Evolutionary conservation across 352 stramenopile genomes (phyloP).

Genomic region (Elongisporangium undulatum): DNA sequence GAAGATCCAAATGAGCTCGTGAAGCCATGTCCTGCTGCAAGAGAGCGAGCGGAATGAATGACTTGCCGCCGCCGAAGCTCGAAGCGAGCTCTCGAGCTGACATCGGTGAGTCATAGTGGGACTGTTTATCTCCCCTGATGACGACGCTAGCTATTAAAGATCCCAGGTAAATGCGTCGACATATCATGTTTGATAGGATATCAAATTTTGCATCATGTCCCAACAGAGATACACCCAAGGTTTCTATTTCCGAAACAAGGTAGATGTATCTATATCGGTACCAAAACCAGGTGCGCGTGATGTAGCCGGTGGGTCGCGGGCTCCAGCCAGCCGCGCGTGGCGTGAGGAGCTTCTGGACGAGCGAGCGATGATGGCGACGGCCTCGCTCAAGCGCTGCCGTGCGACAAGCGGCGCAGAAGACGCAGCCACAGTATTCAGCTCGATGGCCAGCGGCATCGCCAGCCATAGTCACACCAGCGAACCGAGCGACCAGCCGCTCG

Average conservation of each 20-base stretch:
- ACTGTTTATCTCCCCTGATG: not conserved
- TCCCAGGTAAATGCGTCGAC: not conserved
- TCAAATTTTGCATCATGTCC: not conserved
- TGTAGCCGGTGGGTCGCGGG: not conserved
- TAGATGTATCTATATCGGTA: not conserved
- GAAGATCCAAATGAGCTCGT: not conserved
- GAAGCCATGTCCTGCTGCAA: not conserved
- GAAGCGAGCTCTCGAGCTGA: not conserved
- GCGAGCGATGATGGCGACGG: conserved; percentile 15
- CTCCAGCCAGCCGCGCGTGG: not conserved
- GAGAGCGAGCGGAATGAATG: not conserved
- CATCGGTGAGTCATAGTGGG: not conserved
- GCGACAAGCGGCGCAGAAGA: conserved; percentile 15
- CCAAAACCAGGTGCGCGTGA: not conserved
- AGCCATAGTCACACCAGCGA: conserved; percentile 6
- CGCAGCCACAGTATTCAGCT: conserved; percentile 10
- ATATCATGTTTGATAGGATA: not conserved
- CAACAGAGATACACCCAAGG: too few species aligned
- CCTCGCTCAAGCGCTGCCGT: conserved; percentile 37
- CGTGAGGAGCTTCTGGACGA: not conserved
- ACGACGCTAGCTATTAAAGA: not conserved
- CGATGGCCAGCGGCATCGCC: conserved; percentile 8
- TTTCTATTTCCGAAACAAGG: not conserved
- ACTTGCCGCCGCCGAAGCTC: not conserved
- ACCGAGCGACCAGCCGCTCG: conserved; percentile 1